phyloP scores from a whole-genome alignment of 2,329 filamentous ascomycete genomes.

The Aspergillus pseudoterreus region DNA sequence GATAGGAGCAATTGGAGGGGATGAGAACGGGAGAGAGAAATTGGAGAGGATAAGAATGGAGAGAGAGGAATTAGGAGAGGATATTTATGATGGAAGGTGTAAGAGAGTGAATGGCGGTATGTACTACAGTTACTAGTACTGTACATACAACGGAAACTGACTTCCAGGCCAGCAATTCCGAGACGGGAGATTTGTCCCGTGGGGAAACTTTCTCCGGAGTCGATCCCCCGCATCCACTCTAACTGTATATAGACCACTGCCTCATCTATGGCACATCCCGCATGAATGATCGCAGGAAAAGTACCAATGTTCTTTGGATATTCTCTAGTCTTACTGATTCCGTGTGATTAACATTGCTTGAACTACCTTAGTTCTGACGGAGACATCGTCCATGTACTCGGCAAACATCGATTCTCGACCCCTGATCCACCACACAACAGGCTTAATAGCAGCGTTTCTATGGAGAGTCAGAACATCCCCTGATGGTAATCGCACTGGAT shows the following conservation, averaged over 20 bases:
- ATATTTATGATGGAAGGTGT: not conserved
- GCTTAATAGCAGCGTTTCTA: slow-evolving; percentile 1
- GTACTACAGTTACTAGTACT: not conserved
- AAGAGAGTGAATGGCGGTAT: not conserved
- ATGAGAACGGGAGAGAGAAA: too few relatives aligned
- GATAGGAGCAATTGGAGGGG: not conserved
- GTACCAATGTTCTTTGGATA: too few relatives aligned
- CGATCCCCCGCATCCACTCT: not conserved
- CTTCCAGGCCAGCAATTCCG: not conserved
- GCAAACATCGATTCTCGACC: not conserved
- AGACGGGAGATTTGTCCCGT: not conserved
- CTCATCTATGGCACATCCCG: not conserved
- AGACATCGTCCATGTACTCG: not conserved
- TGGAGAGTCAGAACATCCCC: not conserved
- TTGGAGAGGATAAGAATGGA: not conserved
- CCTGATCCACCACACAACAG: not conserved
- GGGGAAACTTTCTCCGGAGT: not conserved
- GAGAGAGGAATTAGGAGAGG: not conserved
- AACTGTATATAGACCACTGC: too few relatives aligned
- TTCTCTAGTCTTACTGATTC: too few relatives aligned
- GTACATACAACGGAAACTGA: not conserved
- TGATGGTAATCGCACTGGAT: not conserved
- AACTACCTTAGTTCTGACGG: not conserved
- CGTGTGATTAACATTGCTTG: too few relatives aligned
- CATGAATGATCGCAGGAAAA: too few relatives aligned